A percentile compares a stretch with the other conserved stretches of the same genome.
phyloP scores from a whole-genome alignment of 2,329 filamentous ascomycete genomes.

The Pyrenophora graminea region DNA sequence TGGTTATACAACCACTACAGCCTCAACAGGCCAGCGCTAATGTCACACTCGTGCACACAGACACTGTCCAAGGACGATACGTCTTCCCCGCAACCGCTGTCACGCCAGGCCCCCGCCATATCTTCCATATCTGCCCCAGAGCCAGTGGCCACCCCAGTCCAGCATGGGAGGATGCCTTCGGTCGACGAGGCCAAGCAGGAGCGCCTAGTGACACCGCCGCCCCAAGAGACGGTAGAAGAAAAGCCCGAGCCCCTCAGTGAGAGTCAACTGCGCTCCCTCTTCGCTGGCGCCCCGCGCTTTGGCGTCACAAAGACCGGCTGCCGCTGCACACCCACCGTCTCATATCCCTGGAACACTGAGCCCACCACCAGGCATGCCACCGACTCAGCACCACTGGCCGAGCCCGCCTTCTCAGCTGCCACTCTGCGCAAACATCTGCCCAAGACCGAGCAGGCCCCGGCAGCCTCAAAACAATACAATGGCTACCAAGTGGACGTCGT shows the following conservation, averaged over 20 bases:
- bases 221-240: slow-evolving; percentile 19
- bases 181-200: slow-evolving; percentile 14
- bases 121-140: slow-evolving; percentile 8
- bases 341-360: slow-evolving; percentile 68
- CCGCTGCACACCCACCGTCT: slow-evolving; percentile 66
- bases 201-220: slow-evolving; percentile 17
- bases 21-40: slow-evolving; percentile 23
- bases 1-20: neutral
- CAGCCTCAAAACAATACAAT: slow-evolving; percentile 23
- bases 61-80: slow-evolving; percentile 13
- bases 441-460: slow-evolving; percentile 14
- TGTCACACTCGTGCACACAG: slow-evolving; percentile 21
- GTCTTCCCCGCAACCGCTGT: slow-evolving; percentile 10
- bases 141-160: slow-evolving; percentile 17
- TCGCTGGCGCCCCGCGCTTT: slow-evolving; percentile 76
- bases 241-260: slow-evolving; percentile 43
- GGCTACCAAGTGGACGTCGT: slow-evolving; percentile 41
- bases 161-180: slow-evolving; percentile 14
- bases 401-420: slow-evolving; percentile 45
- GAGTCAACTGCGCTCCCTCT: slow-evolving; percentile 68
- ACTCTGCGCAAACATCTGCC: slow-evolving; percentile 34
- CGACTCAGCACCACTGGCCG: slow-evolving; percentile 50
- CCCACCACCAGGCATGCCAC: slow-evolving; percentile 65
- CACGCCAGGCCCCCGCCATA: slow-evolving; percentile 22
- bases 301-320: slow-evolving; percentile 64